These are phyloP conservation scores for Salvia hispanica DNA, from an alignment of 257 asterid species.

Conservation along the genomic window DNA sequence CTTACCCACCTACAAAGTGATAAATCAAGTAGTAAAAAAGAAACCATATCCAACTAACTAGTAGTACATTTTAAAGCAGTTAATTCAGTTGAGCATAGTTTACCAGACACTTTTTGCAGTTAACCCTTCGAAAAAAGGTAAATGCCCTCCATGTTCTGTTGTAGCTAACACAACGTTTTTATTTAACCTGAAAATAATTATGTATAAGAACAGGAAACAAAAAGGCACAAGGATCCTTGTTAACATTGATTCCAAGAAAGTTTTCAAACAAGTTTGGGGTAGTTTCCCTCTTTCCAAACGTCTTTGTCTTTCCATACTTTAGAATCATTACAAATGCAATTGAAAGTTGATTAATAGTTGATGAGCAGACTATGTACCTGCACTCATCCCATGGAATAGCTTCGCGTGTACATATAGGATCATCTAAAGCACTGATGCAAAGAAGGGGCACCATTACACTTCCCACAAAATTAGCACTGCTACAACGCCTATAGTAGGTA, in stretches of 20 bases:
- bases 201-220: neutral
- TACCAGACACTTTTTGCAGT: conserved; percentile 72
- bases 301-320: neutral
- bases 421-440: conserved; percentile 82
- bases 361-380: conserved; percentile 36
- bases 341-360: neutral
- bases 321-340: conserved; percentile 1
- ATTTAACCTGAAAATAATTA: conserved; percentile 55
- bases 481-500: conserved; percentile 77
- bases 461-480: conserved; percentile 72
- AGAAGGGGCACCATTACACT: conserved; percentile 82
- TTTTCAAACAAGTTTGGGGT: neutral
- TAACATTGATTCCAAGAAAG: neutral
- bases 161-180: conserved; percentile 71
- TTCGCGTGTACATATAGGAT: conserved; percentile 90
- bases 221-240: conserved; percentile 2
- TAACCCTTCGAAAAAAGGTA: conserved; percentile 80
- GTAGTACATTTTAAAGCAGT: neutral
- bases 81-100: conserved; percentile 7
- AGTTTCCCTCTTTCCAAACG: too few relatives aligned
- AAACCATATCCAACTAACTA: neutral
- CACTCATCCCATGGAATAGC: conserved; percentile 97
- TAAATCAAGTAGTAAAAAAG: conserved; percentile 3
- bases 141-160: conserved; percentile 84
- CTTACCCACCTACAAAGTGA: conserved; percentile 78